Base-by-base conservation (phyloP, 768 basidiomycete genomes). In the Mycena alexandri region DNA sequence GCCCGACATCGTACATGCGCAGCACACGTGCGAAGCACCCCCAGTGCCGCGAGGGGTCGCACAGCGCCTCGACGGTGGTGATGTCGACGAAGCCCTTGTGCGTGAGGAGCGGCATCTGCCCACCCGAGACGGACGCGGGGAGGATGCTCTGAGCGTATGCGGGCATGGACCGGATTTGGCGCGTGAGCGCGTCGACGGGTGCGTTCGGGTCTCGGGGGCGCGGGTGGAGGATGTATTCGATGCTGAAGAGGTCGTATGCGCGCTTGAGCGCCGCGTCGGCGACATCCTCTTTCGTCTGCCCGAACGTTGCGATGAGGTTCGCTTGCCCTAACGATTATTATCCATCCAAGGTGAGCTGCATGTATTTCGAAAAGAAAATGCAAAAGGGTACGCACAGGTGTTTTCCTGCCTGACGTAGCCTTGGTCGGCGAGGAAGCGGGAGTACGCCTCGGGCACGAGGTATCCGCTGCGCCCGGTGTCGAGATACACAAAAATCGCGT, bases 191-290 rank as follows among this genome's bases (percentile, higher is more conserved):
- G 29, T 29, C 29, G 29, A 29, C 29, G 29, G 29, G 29, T 29
- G 29, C 25, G 48, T 51, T 51, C 11, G 48, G 25, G 25, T 14
- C 16, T 16, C 25, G 12, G 13, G 61, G 36, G 21, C 70, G 62
- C 38, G 61, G 57, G 16, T 50, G 46, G 36, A 72, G 71, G n/a
- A 54, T 51, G 38, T 72, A 68, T 25, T 72, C 60, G 58, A 72
- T 72, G 63, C 63, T 58, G 68, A 66, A 69, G 21, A 72, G 64
- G 51, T 72, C 71, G 56, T 54, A 67, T 0, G 50, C 68, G 64
- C 61, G 69, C 24, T 47, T 57, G 8, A 72, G 52, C 33, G 54
- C 67, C 12, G 34, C 33, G 43, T 72, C 71, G 2, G 71, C 71
- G 22, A 51, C 51, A 17, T 62, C 57, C 46, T 66, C 71, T 46